A percentile compares a stretch with the other conserved stretches of the same genome.
These are phyloP conservation scores for Rhododendron henanense DNA, from an alignment of 148 eudicot genomes.

Conservation along the genomic window DNA sequence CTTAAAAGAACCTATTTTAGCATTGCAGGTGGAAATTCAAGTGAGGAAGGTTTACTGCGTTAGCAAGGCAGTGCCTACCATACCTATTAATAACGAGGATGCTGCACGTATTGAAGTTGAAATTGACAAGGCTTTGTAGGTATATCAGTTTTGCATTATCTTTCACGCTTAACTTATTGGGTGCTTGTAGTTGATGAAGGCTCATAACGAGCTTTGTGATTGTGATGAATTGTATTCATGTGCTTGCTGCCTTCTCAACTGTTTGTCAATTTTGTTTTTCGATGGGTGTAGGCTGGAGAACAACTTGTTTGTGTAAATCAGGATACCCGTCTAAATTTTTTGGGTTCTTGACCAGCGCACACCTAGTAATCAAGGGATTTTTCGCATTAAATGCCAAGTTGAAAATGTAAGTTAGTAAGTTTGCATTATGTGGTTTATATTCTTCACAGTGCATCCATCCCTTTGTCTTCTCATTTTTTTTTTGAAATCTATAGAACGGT, in stretches of 20 bases:
- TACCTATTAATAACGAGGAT: slow-evolving; percentile 82
- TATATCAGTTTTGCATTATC: slow-evolving; percentile 7
- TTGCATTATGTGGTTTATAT: neutral
- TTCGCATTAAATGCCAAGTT: slow-evolving; percentile 62
- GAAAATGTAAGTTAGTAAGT: slow-evolving; percentile 39
- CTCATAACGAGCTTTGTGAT: neutral
- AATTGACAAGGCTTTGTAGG: slow-evolving; percentile 71
- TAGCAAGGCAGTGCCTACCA: slow-evolving; percentile 46
- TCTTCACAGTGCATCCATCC: neutral
- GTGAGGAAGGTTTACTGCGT: slow-evolving; percentile 60
- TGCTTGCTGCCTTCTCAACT: neutral
- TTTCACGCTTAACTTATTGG: neutral
- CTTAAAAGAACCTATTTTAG: neutral
- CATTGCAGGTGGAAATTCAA: slow-evolving; percentile 76
- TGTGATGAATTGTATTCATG: no score
- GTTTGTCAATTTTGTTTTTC: slow-evolving; percentile 6
- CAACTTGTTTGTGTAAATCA: slow-evolving; percentile 83
- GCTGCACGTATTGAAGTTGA: slow-evolving; percentile 82
- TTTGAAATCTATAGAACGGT: neutral
- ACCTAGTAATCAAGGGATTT: slow-evolving; percentile 79
- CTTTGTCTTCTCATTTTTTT: neutral
- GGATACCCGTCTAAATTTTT: slow-evolving; percentile 75
- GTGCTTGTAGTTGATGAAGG: neutral
- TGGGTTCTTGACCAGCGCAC: slow-evolving; percentile 83
- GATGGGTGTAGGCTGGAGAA: slow-evolving; percentile 68